A percentile compares a stretch with the other conserved stretches of the same genome.
Conservation (phyloP, 352 stramenopile species). For the Phytophthora vignae region DNA sequence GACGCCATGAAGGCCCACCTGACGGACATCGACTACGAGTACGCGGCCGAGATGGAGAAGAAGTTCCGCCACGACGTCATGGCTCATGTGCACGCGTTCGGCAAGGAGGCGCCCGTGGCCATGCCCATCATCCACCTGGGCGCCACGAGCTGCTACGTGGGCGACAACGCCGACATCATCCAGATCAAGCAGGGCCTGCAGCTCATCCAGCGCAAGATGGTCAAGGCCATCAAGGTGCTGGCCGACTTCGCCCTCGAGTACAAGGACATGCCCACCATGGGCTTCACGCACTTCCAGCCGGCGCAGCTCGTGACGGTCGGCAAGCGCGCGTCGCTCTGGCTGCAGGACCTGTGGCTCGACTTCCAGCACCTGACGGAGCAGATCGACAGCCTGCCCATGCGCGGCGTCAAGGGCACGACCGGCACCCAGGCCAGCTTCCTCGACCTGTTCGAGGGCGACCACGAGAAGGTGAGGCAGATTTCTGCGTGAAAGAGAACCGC, state of each 20-base stretch:
- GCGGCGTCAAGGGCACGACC: slow-evolving; percentile 99
- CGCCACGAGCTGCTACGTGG: slow-evolving; percentile 98
- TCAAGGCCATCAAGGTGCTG: slow-evolving; percentile 96
- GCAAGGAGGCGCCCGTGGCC: slow-evolving; percentile 94
- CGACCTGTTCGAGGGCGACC: slow-evolving; percentile 98
- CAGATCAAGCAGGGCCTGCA: slow-evolving; percentile 97
- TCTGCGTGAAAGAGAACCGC: slow-evolving; percentile 1
- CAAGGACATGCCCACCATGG: slow-evolving; percentile 97
- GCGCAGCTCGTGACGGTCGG: slow-evolving; percentile 99
- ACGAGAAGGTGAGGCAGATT: slow-evolving; percentile 89
- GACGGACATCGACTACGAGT: slow-evolving; percentile 98
- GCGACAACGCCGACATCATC: slow-evolving; percentile 99
- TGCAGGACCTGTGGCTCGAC: slow-evolving; percentile 98
- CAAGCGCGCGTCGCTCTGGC: slow-evolving; percentile 98
- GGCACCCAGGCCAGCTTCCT: slow-evolving; percentile 99
- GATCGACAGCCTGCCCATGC: slow-evolving; percentile 97
- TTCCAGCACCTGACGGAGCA: slow-evolving; percentile 95
- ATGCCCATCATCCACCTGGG: slow-evolving; percentile 99
- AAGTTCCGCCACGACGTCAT: slow-evolving; percentile 99
- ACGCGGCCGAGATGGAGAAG: slow-evolving; percentile 97
- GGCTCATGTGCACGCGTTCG: slow-evolving; percentile 99
- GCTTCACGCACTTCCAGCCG: slow-evolving; percentile 99
- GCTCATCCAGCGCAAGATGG: slow-evolving; percentile 97
- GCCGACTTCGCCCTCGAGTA: slow-evolving; percentile 96
- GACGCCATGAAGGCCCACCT: slow-evolving; percentile 96